Evolutionary conservation across 495 filamentous ascomycete species (phyloP).

Genomic region (Ramalina intermedia): DNA sequence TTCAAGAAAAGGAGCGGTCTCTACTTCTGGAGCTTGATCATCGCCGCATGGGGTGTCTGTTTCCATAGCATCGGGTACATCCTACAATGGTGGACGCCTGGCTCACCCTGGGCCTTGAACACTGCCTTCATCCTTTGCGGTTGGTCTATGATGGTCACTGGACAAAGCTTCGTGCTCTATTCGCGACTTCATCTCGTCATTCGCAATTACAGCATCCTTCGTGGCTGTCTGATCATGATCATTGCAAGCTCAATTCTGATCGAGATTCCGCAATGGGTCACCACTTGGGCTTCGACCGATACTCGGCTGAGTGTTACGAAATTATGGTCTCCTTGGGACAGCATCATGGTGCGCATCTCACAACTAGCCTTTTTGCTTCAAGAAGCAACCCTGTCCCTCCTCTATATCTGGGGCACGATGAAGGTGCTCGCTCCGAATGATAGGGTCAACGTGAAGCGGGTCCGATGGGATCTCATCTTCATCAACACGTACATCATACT

Average conservation of each 20-base stretch:
- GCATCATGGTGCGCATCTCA: constrained; percentile 5
- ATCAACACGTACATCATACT: constrained; percentile 35
- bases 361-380: constrained; percentile 23
- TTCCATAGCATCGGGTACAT: constrained; percentile 34
- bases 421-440: constrained; percentile 16
- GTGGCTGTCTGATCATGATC: constrained; percentile 25
- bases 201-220: constrained; percentile 25
- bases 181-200: constrained; percentile 33
- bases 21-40: constrained; percentile 36
- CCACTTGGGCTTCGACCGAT: constrained; percentile 2
- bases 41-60: constrained; percentile 33
- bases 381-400: constrained; percentile 19
- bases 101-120: constrained; percentile 24
- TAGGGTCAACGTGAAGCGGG: constrained; percentile 10
- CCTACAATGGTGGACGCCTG: constrained; percentile 29
- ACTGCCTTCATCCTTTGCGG: constrained; percentile 29
- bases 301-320: constrained; percentile 1
- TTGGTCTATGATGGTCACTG: constrained; percentile 36
- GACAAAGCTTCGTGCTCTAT: constrained; percentile 34
- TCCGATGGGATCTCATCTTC: constrained; percentile 26
- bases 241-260: constrained; percentile 27
- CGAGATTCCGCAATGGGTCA: constrained; percentile 21
- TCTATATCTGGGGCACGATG: constrained; percentile 25
- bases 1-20: constrained; percentile 34
- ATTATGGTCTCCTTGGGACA: constrained; percentile 4